Conservation (phyloP, 306 rosid species). For the Astragalus membranaceus region DNA sequence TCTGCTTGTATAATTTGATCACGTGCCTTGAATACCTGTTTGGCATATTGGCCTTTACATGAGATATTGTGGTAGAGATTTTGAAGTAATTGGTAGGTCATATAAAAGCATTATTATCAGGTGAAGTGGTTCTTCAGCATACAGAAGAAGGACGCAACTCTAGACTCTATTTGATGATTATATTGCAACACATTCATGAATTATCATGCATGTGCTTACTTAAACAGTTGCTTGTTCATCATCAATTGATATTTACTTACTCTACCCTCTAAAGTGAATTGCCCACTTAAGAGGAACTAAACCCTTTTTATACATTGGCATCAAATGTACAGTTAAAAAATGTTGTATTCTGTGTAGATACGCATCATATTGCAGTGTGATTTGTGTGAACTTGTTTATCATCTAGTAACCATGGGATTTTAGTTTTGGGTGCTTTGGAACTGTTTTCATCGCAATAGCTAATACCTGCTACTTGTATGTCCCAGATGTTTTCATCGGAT, state of each 20-base stretch:
- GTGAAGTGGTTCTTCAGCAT: not conserved
- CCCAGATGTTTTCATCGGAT: conserved; percentile 14
- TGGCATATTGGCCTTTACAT: not conserved
- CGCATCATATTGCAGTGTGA: not conserved
- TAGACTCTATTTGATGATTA: not conserved
- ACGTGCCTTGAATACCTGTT: not conserved
- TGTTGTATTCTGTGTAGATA: not conserved
- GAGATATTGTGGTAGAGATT: not conserved
- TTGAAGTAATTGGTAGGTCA: not conserved
- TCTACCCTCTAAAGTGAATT: not conserved
- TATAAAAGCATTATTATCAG: not conserved
- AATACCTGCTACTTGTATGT: conserved; percentile 8
- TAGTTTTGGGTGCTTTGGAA: not conserved
- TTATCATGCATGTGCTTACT: too few relatives aligned
- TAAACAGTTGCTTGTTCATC: too few relatives aligned
- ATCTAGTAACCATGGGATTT: not conserved
- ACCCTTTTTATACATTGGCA: not conserved
- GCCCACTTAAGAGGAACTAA: not conserved
- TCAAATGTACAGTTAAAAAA: not conserved
- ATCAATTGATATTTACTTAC: not conserved
- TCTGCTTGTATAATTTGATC: not conserved
- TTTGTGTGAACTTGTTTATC: not conserved
- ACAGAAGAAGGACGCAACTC: not conserved
- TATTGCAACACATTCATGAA: too few relatives aligned
- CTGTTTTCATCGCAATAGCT: conserved; percentile 4